Evolutionary conservation across 495 filamentous ascomycete genomes (phyloP).

Genomic region (Aspergillus egyptiacus): DNA sequence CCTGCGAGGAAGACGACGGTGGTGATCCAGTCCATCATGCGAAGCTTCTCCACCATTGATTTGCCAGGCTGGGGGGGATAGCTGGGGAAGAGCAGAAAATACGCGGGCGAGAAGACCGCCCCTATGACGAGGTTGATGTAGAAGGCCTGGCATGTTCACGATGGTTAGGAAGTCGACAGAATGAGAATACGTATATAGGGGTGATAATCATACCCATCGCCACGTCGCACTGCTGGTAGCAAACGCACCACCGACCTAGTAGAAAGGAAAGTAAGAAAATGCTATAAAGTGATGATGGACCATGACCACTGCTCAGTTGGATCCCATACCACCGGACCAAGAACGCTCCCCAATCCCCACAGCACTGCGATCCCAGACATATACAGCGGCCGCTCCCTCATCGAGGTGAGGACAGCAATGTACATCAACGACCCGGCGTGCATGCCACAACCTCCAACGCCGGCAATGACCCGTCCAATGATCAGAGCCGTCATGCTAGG

Average conservation of each 20-base stretch:
- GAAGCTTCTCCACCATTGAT: slow-evolving; percentile 20
- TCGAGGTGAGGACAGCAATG: slow-evolving; percentile 25
- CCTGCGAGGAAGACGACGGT: slow-evolving; percentile 34
- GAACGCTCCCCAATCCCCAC: slow-evolving; percentile 48
- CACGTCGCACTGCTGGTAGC: slow-evolving; percentile 45
- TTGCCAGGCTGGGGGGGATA: slow-evolving; percentile 31
- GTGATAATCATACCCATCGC: slow-evolving; percentile 43
- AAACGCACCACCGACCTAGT: slow-evolving; percentile 50
- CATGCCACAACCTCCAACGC: slow-evolving; percentile 30
- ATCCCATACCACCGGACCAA: slow-evolving; percentile 54
- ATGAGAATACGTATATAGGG: no score
- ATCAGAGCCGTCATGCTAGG: slow-evolving; percentile 39
- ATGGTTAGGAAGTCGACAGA: no score
- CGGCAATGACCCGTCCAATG: slow-evolving; percentile 43
- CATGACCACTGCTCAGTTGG: no score
- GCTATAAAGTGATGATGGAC: no score
- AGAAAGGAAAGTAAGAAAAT: no score
- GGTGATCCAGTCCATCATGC: slow-evolving; percentile 33
- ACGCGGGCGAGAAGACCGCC: slow-evolving; percentile 46
- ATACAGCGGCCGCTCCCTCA: slow-evolving; percentile 33
- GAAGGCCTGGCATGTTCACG: slow-evolving; percentile 35
- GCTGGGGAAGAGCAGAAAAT: slow-evolving; percentile 48
- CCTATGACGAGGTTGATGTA: slow-evolving; percentile 64
- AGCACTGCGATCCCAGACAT: slow-evolving; percentile 17
- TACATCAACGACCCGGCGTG: slow-evolving; percentile 33